A percentile compares a stretch with the other conserved stretches of the same genome.
phyloP scores from a whole-genome alignment of 73 alveolate species.

The Paramecium caudatum region DNA sequence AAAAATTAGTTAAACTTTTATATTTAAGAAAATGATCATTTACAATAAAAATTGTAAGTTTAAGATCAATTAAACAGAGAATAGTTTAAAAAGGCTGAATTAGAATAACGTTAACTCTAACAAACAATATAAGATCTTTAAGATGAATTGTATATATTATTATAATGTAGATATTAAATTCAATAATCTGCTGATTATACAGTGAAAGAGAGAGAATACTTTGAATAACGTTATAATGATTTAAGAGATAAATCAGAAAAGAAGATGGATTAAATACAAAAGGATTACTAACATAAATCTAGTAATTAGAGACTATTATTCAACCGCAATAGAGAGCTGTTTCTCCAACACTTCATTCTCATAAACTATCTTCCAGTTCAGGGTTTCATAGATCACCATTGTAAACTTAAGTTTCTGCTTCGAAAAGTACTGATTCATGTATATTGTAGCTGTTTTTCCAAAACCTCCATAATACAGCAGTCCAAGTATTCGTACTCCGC shows the following conservation, averaged over 20 bases:
- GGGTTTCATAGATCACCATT: conserved; percentile 33
- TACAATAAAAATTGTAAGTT: not conserved
- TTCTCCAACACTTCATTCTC: conserved; percentile 25
- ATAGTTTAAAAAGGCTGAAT: not conserved
- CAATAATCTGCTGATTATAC: conserved; percentile 66
- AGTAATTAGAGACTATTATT: conserved; percentile 11
- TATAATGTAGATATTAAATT: not conserved
- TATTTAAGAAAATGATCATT: conserved; percentile 46
- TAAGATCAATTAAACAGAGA: conserved; percentile 22
- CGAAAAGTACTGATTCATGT: not conserved
- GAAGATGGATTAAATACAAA: conserved; percentile 29
- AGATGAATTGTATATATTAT: conserved; percentile 9
- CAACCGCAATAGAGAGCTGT: conserved; percentile 31
- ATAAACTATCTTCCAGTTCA: conserved; percentile 8
- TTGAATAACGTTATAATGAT: conserved; percentile 8
- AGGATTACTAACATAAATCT: conserved; percentile 33
- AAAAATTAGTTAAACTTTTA: conserved; percentile 5
- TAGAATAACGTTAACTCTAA: not conserved
- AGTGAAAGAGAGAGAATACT: conserved; percentile 51
- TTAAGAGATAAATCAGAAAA: conserved; percentile 47
- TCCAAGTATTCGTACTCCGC: conserved; percentile 53
- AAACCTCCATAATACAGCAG: conserved; percentile 12
- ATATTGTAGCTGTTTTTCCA: not conserved
- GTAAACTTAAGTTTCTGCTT: not conserved
- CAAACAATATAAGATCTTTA: conserved; percentile 4